Base-by-base conservation (phyloP, 768 basidiomycete species). In the Lactarius evosmus region DNA sequence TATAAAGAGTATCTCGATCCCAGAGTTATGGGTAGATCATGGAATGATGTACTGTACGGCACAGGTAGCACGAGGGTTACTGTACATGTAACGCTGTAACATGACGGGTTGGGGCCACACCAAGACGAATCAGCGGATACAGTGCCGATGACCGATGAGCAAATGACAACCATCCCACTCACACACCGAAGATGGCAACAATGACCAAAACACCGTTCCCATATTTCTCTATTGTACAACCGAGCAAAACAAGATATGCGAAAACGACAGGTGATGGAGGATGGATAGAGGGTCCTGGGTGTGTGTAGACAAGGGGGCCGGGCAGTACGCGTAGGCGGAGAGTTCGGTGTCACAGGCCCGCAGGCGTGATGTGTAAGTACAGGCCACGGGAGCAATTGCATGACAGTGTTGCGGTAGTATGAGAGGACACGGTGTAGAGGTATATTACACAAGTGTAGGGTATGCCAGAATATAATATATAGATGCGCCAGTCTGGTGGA, bases 401-500 rank as follows among this genome's bases (percentile, higher is more conserved):
- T 19, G 38, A 51, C 33, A 6, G 38, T 46, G 41, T 17, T 41
- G 25, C 33, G 19, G 17, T 36, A 58, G 46, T 17, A 46, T 52
- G 56, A 51, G 29, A 32, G n/a, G 32, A 34, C 5, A 40, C 38
- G 66, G 25, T 41, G 54, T 54, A 22, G 36, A 66, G 66, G 66
- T 61, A 63, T 63, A 68, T 68, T 68, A 68, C 66, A 62, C 38
- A 40, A 56, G 19, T 62, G 58, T 68, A 68, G 56, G 67, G 62
- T 68, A 68, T 68, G 66, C 51, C 56, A 56, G 56, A 55, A 36
- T 55, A 40, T 36, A 46, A 66, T 63, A 66, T 38, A 64, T 58
- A 58, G 50, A 38, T 58, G 30, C 38, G 51, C 52, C 25, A 25
- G 56, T 36, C 55, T 40, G 40, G 29, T 44, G 27, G 32, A 49